Evolutionary conservation across 257 asterid species (phyloP).

Genomic region (Parsonsia alboflavescens): DNA sequence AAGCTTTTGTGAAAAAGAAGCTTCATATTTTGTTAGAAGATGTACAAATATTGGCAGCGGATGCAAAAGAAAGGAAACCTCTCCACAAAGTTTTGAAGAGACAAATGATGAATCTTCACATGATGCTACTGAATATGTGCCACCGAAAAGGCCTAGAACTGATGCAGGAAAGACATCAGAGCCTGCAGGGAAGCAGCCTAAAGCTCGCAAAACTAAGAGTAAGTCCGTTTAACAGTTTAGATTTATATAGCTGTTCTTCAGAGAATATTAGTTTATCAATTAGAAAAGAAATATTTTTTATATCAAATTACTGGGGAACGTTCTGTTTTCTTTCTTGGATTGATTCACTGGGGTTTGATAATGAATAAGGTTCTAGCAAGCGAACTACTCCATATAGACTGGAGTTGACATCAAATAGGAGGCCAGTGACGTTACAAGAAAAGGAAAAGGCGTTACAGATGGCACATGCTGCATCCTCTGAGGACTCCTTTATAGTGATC

Average conservation of each 20-base stretch:
- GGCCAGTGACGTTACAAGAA: slow-evolving; percentile 30
- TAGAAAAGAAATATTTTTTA: neutral
- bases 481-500: slow-evolving; percentile 20
- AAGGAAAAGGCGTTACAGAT: slow-evolving; percentile 14
- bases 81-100: slow-evolving; percentile 6
- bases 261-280: neutral
- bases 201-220: neutral
- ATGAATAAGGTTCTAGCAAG: neutral
- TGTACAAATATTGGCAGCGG: slow-evolving; percentile 15
- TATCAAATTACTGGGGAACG: neutral
- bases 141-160: neutral
- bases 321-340: neutral
- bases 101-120: slow-evolving; percentile 14
- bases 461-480: slow-evolving; percentile 20
- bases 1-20: slow-evolving; percentile 34
- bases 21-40: slow-evolving; percentile 32
- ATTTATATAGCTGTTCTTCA: neutral
- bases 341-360: neutral
- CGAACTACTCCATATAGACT: neutral
- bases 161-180: slow-evolving; percentile 5
- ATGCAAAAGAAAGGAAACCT: slow-evolving; percentile 12
- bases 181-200: neutral
- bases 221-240: neutral
- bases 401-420: slow-evolving; percentile 22
- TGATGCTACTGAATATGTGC: neutral